Evolutionary conservation across 805 yeast genomes (phyloP).

Genomic region (Starmerella bacillaris): DNA sequence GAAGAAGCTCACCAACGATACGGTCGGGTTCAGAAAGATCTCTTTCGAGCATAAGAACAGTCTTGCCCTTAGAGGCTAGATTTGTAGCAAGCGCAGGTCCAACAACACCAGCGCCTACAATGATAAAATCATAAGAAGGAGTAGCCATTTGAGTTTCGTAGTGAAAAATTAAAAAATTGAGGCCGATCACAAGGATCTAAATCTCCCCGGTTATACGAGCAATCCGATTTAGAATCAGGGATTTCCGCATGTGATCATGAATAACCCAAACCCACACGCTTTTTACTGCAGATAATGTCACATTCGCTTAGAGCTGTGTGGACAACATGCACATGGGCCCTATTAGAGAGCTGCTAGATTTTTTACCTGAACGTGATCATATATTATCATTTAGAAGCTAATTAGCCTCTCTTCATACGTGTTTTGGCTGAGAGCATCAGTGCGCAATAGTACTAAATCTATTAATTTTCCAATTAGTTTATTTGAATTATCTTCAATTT

Average conservation of each 20-base stretch:
- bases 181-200: constrained; percentile 2
- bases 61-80: constrained; percentile 75
- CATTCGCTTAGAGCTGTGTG: constrained; percentile 1
- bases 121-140: constrained; percentile 52
- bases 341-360: no score
- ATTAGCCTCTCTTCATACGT: no score
- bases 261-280: background rate
- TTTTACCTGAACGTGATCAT: no score
- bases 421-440: no score
- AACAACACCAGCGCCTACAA: constrained; percentile 96
- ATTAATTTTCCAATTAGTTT: no score
- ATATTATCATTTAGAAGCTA: no score
- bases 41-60: constrained; percentile 61
- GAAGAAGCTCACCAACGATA: constrained; percentile 92
- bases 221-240: background rate
- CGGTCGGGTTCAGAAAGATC: constrained; percentile 89
- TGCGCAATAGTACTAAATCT: no score
- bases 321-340: no score
- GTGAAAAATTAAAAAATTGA: background rate
- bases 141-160: background rate
- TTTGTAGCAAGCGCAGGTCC: constrained; percentile 89
- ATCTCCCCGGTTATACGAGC: background rate
- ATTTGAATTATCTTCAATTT: no score
- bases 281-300: background rate
- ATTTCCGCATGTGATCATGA: background rate